A percentile compares a stretch with the other conserved stretches of the same genome.
phyloP scores from a whole-genome alignment of 805 yeast genomes.

The Saccharomycopsis fodiens region DNA sequence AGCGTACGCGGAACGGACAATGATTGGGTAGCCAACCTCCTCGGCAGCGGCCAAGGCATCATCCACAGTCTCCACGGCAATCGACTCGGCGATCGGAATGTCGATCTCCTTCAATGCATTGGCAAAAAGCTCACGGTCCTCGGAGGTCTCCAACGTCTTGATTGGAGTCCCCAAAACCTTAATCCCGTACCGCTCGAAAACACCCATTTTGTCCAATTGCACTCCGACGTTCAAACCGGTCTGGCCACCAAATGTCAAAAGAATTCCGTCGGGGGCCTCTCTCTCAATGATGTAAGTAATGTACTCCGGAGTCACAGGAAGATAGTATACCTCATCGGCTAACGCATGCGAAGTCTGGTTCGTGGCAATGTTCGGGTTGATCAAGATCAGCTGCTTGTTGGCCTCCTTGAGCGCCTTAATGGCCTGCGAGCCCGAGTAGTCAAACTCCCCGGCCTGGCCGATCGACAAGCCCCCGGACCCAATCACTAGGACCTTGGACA shows the following conservation, averaged over 20 bases:
- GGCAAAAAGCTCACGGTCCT: slow-evolving; percentile 94
- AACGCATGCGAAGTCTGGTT: slow-evolving; percentile 92
- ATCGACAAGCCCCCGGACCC: slow-evolving; percentile 97
- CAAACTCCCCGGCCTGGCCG: slow-evolving; percentile 98
- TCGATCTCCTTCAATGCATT: slow-evolving; percentile 91
- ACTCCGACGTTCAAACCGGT: slow-evolving; percentile 96
- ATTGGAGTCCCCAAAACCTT: slow-evolving; percentile 98
- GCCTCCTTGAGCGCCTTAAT: slow-evolving; percentile 93
- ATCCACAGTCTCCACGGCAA: slow-evolving; percentile 90
- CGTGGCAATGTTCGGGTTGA: slow-evolving; percentile 95
- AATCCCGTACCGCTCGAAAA: slow-evolving; percentile 80
- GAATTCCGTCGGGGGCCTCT: slow-evolving; percentile 93
- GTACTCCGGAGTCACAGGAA: slow-evolving; percentile 96
- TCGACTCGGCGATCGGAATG: slow-evolving; percentile 94
- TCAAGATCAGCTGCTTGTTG: slow-evolving; percentile 72
- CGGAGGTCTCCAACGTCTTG: slow-evolving; percentile 90
- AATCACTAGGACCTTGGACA: slow-evolving; percentile 77
- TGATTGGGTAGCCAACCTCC: slow-evolving; percentile 86
- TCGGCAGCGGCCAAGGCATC: slow-evolving; percentile 91
- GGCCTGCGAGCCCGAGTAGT: slow-evolving; percentile 96
- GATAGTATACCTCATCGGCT: slow-evolving; percentile 91
- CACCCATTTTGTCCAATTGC: slow-evolving; percentile 89
- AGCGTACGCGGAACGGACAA: slow-evolving; percentile 96
- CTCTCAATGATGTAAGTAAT: slow-evolving; percentile 91
- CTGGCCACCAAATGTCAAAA: slow-evolving; percentile 97